Conservation (phyloP, 2,329 filamentous ascomycete species). For the Tolypocladium endophyticum region DNA sequence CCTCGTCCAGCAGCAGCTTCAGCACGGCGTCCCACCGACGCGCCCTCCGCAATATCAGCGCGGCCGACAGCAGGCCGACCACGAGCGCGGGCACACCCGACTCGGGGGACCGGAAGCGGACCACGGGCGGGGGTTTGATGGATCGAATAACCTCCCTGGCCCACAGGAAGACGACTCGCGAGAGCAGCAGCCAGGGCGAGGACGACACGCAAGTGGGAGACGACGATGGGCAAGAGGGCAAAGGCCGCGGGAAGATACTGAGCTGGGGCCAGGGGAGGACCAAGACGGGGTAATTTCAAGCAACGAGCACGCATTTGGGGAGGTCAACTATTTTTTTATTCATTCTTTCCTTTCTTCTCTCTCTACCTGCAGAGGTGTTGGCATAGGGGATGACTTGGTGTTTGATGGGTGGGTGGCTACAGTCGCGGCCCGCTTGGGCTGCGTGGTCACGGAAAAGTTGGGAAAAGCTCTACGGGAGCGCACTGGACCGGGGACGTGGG, state of each 20-base stretch:
- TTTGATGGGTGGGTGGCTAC: neutral
- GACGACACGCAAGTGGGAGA: slow-evolving; percentile 12
- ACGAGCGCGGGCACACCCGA: slow-evolving; percentile 20
- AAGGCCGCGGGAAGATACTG: slow-evolving; percentile 2
- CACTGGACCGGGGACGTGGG: no score
- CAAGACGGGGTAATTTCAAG: slow-evolving; percentile 6
- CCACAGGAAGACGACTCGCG: slow-evolving; percentile 14
- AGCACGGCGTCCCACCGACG: slow-evolving; percentile 10
- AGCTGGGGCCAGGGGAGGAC: slow-evolving; percentile 8
- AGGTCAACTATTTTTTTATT: neutral
- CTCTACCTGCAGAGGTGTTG: neutral
- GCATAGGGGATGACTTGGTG: neutral
- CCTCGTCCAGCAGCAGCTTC: slow-evolving; percentile 20
- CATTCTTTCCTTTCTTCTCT: neutral
- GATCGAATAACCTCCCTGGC: slow-evolving; percentile 25
- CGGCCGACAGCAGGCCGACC: slow-evolving; percentile 14
- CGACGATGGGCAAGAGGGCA: slow-evolving; percentile 8
- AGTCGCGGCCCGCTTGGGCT: no score
- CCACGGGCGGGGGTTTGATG: slow-evolving; percentile 18
- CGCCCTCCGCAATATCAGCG: slow-evolving; percentile 6
- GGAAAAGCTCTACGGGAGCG: no score
- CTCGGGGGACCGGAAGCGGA: slow-evolving; percentile 15
- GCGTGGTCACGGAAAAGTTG: no score
- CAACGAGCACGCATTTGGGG: neutral
- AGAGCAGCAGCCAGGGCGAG: slow-evolving; percentile 9